Conservation (phyloP, 2,329 filamentous ascomycete genomes). For the Trichophyton schoenleinii region DNA sequence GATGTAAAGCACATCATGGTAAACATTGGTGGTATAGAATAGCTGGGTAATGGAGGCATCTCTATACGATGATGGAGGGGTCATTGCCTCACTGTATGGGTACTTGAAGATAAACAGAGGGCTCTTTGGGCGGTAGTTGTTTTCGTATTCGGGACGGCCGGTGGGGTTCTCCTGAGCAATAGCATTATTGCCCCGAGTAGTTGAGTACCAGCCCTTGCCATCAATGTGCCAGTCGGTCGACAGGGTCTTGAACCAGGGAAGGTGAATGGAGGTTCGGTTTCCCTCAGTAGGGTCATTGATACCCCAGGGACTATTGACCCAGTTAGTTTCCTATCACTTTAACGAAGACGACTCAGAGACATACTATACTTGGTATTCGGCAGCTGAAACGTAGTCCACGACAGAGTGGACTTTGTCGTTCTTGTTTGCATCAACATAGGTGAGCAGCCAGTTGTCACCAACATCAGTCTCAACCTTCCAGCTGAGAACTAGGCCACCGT, state of each 20-base stretch:
- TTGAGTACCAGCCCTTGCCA: conserved; percentile 2
- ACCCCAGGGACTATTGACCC: conserved; percentile 7
- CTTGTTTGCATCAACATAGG: conserved; percentile 11
- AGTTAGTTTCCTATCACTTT: not conserved
- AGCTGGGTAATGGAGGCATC: conserved; percentile 12
- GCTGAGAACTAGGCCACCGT: conserved; percentile 7
- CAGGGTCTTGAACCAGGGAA: conserved; percentile 5
- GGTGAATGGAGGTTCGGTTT: not conserved
- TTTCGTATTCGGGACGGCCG: conserved; percentile 6
- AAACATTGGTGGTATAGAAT: conserved; percentile 11
- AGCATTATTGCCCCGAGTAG: conserved; percentile 12
- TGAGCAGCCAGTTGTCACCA: conserved; percentile 12
- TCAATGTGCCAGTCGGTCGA: conserved; percentile 10
- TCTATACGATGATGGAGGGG: conserved; percentile 6
- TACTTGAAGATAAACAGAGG: conserved; percentile 8
- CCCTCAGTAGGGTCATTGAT: conserved; percentile 12
- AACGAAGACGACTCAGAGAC: not conserved
- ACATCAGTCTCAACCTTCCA: conserved; percentile 12
- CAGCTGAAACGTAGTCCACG: conserved; percentile 10
- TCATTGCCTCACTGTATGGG: conserved; percentile 8
- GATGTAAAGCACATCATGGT: conserved; percentile 8
- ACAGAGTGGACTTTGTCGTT: conserved; percentile 9
- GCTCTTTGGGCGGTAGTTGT: conserved; percentile 12
- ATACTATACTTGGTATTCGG: conserved; percentile 10
- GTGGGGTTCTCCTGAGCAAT: conserved; percentile 11